These are phyloP conservation scores for Pseudopediastrum boryanum DNA, from an alignment of 139 green algal genomes.

Conservation along the genomic window DNA sequence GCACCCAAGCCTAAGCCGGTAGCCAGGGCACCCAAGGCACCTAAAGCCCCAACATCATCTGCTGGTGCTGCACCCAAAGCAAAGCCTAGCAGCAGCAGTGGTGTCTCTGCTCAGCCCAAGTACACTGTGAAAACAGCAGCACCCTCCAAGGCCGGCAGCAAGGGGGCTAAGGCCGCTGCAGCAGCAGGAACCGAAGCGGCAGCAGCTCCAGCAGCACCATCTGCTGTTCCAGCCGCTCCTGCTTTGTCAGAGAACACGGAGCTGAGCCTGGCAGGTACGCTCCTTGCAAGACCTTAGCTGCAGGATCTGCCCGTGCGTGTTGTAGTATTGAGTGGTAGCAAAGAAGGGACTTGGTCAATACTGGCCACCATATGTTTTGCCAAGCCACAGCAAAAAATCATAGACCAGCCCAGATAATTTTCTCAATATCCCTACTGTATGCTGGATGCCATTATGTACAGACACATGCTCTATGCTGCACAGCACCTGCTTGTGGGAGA, in stretches of 20 bases:
- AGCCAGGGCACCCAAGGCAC: slow-evolving; percentile 8
- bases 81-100: slow-evolving; percentile 16
- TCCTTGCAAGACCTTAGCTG: neutral
- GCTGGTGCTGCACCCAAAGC: slow-evolving; percentile 23
- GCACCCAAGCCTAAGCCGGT: slow-evolving; percentile 26
- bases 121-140: slow-evolving; percentile 23
- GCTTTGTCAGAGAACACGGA: slow-evolving; percentile 20
- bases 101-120: slow-evolving; percentile 6
- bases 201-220: slow-evolving; percentile 5
- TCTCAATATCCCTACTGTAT: too few relatives aligned
- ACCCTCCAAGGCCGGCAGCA: slow-evolving; percentile 30
- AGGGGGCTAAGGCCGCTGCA: slow-evolving; percentile 24
- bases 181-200: neutral
- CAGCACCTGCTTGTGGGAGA: too few relatives aligned
- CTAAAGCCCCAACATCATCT: slow-evolving; percentile 21
- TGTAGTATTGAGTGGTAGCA: too few relatives aligned
- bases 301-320: too few relatives aligned
- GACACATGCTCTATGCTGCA: too few relatives aligned
- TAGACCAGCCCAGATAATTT: too few relatives aligned
- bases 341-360: too few relatives aligned
- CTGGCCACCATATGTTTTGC: too few relatives aligned
- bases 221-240: neutral
- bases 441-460: too few relatives aligned
- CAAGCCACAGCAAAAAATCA: too few relatives aligned
- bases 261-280: slow-evolving; percentile 31